Evolutionary conservation across 164 flowering plant genomes (phyloP).

Genomic region (Hamamelis virginiana): DNA sequence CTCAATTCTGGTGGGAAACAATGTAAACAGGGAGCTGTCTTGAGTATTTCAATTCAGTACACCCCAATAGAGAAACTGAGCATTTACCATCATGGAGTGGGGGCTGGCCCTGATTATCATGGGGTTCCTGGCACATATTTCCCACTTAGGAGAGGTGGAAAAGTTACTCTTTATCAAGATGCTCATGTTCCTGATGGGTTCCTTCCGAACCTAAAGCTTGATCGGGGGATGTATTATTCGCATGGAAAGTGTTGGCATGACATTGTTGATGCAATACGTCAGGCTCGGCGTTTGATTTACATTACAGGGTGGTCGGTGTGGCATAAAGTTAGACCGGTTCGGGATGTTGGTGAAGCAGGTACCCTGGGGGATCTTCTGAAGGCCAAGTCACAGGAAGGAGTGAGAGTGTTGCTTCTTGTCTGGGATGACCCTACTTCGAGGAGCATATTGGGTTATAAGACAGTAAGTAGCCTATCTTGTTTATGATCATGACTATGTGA

Average conservation of each 20-base stretch:
- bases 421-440: slow-evolving; percentile 6
- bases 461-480: neutral
- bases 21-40: neutral
- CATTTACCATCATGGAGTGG: slow-evolving; percentile 1
- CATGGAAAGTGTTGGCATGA: slow-evolving; percentile 7
- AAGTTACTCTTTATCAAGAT: slow-evolving; percentile 2
- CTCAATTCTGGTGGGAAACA: neutral
- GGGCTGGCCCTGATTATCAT: neutral
- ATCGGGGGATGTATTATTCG: neutral
- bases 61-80: neutral
- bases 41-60: neutral
- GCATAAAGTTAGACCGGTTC: neutral
- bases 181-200: neutral
- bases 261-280: neutral
- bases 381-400: slow-evolving; percentile 2
- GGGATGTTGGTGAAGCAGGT: neutral
- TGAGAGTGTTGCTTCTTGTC: slow-evolving; percentile 4
- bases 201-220: neutral
- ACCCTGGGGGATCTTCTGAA: neutral
- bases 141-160: slow-evolving; percentile 3
- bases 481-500: no score
- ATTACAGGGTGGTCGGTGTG: neutral
- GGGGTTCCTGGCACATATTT: neutral
- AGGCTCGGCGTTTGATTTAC: neutral
- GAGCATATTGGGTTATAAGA: neutral